A percentile compares a stretch with the other conserved stretches of the same genome.
phyloP scores from a whole-genome alignment of 257 asterid species.

The Voacanga thouarsii region DNA sequence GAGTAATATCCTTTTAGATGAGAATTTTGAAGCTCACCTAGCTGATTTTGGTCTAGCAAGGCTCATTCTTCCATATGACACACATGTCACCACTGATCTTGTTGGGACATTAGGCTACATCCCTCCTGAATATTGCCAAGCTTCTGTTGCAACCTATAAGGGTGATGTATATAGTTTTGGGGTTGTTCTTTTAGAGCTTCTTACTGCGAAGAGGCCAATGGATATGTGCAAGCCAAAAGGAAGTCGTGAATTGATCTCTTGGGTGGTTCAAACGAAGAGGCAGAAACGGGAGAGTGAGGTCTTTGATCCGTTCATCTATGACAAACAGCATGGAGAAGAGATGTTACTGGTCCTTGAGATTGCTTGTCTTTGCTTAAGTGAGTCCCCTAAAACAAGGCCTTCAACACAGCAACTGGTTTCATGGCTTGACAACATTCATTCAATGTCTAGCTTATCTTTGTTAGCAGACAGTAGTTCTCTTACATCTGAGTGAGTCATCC shows the following conservation, averaged over 20 bases:
- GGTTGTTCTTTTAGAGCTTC: constrained; percentile 84
- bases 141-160: constrained; percentile 72
- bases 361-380: constrained; percentile 66
- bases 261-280: constrained; percentile 56
- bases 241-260: constrained; percentile 56
- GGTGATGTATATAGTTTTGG: constrained; percentile 92
- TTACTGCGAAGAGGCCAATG: constrained; percentile 85
- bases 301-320: constrained; percentile 59
- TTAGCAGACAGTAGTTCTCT: constrained; percentile 3
- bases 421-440: constrained; percentile 57
- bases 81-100: constrained; percentile 80
- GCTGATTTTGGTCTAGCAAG: constrained; percentile 91
- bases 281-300: constrained; percentile 59
- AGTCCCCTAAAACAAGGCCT: constrained; percentile 68
- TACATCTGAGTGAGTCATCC: neutral
- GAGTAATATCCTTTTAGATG: constrained; percentile 67
- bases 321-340: constrained; percentile 42
- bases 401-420: constrained; percentile 52
- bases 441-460: constrained; percentile 7
- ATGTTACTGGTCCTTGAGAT: constrained; percentile 56
- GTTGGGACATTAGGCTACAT: constrained; percentile 92
- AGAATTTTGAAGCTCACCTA: constrained; percentile 63
- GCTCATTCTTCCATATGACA: constrained; percentile 69
- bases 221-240: constrained; percentile 73
- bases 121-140: constrained; percentile 85